These are phyloP conservation scores for Mediolabrus comicus DNA, from an alignment of 108 stramenopile species.

Conservation along the genomic window DNA sequence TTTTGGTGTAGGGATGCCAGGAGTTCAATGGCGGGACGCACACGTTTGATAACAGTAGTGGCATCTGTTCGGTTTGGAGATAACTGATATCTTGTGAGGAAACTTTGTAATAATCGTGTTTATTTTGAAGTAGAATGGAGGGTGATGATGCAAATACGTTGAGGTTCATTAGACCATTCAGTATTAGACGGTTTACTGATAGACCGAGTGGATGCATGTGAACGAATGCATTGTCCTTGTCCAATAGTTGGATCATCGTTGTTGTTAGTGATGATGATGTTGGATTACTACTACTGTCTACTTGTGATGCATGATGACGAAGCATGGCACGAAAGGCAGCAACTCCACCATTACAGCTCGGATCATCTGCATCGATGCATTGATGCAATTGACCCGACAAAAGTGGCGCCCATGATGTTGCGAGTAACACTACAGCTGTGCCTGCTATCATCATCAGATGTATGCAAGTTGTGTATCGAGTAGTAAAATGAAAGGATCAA, in stretches of 20 bases:
- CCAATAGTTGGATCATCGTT: background rate
- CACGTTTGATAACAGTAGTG: constrained; percentile 25
- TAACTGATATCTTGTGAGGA: constrained; percentile 21
- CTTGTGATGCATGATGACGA: background rate
- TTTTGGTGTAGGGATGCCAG: constrained; percentile 16
- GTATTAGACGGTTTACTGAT: constrained; percentile 23
- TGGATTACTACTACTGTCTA: background rate
- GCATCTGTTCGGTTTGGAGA: constrained; percentile 16
- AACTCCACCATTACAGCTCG: background rate
- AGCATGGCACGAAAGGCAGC: constrained; percentile 4
- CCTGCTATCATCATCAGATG: background rate
- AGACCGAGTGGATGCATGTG: constrained; percentile 32
- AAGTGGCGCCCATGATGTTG: constrained; percentile 5
- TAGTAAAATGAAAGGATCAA: too few relatives aligned
- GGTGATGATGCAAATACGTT: constrained; percentile 14
- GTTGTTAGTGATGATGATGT: background rate
- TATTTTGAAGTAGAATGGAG: constrained; percentile 19
- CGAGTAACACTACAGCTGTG: constrained; percentile 2
- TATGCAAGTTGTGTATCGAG: too few relatives aligned
- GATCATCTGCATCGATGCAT: background rate
- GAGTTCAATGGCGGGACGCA: constrained; percentile 17
- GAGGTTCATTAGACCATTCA: constrained; percentile 9
- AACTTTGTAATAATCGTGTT: constrained; percentile 2
- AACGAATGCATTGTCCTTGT: constrained; percentile 13
- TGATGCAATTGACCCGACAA: background rate